Conservation (phyloP, 1,284 basidiomycete genomes). For the Stygiomarasmius scandens region DNA sequence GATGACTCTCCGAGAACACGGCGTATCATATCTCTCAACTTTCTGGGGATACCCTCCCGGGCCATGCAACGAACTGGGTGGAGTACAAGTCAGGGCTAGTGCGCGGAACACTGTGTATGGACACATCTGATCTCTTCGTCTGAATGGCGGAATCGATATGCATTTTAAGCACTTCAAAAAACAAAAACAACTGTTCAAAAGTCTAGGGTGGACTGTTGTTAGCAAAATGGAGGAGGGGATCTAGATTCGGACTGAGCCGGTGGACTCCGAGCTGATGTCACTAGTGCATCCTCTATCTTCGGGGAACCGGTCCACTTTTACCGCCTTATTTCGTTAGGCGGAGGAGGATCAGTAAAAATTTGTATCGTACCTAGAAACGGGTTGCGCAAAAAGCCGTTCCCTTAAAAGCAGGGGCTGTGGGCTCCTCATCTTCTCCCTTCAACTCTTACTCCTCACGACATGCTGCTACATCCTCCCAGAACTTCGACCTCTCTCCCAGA, state of each 20-base stretch:
- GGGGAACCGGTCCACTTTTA: neutral
- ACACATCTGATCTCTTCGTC: too few relatives aligned
- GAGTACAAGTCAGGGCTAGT: too few relatives aligned
- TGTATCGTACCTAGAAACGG: neutral
- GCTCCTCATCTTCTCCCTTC: neutral
- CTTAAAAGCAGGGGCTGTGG: neutral
- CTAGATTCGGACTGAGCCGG: neutral
- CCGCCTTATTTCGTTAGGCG: neutral
- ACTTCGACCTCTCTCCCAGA: neutral
- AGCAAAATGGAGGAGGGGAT: neutral
- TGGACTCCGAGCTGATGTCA: neutral
- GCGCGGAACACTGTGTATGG: too few relatives aligned
- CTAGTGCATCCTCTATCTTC: neutral
- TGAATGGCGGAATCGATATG: too few relatives aligned
- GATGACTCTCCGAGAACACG: too few relatives aligned
- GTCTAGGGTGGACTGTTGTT: neutral
- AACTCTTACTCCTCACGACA: neutral
- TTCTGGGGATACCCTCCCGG: too few relatives aligned
- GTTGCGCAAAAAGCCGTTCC: neutral
- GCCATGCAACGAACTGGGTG: too few relatives aligned
- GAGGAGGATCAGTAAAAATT: neutral
- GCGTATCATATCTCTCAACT: too few relatives aligned
- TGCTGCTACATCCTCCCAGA: neutral
- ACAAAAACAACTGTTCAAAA: neutral
- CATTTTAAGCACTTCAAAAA: neutral